Conservation (phyloP, 495 filamentous ascomycete genomes). For the Talaromyces thailandensis region DNA sequence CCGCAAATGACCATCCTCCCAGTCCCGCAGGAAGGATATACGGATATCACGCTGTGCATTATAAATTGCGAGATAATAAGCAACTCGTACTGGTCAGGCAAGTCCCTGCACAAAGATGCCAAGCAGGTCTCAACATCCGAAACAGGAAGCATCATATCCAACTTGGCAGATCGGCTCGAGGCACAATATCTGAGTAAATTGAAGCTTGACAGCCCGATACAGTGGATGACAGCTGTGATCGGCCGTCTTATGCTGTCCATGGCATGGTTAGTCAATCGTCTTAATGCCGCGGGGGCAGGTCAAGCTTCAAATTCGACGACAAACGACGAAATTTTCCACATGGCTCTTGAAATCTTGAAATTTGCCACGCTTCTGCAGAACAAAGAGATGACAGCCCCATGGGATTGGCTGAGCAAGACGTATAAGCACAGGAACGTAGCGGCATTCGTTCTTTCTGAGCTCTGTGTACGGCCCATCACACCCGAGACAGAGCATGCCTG, state of each 20-base stretch:
- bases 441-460: conserved; percentile 59
- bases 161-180: conserved; percentile 31
- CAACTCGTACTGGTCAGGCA: too few relatives aligned
- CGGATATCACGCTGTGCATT: conserved; percentile 68
- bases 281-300: conserved; percentile 22
- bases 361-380: conserved; percentile 52
- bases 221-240: conserved; percentile 61
- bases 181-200: conserved; percentile 51
- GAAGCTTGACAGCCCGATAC: conserved; percentile 48
- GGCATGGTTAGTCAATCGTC: conserved; percentile 48
- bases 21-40: conserved; percentile 40
- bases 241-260: conserved; percentile 56
- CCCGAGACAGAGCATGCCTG: conserved; percentile 64
- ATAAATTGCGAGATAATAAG: conserved; percentile 46
- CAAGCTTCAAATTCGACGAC: conserved; percentile 35
- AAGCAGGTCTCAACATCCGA: too few relatives aligned
- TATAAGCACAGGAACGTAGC: conserved; percentile 72
- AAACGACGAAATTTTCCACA: conserved; percentile 56
- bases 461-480: conserved; percentile 50
- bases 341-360: conserved; percentile 61
- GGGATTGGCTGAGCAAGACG: conserved; percentile 72
- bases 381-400: conserved; percentile 51
- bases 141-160: too few relatives aligned
- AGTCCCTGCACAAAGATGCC: conserved; percentile 12
- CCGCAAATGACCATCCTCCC: conserved; percentile 47